Evolutionary conservation across 2,329 filamentous ascomycete genomes (phyloP).

Genomic region (Aureobasidium zeae): DNA sequence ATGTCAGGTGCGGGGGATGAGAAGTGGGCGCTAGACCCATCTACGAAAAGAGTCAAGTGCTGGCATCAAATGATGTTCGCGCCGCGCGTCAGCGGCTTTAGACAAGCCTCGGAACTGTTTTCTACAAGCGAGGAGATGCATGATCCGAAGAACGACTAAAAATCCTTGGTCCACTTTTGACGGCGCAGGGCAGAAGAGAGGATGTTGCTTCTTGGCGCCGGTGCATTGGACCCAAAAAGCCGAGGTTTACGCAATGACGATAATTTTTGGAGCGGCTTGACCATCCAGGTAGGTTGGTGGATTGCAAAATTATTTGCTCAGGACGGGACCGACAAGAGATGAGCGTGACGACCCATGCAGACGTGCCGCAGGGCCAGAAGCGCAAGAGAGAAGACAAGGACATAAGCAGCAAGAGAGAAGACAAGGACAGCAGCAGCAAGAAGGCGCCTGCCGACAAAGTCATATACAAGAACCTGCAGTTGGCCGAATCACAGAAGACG

Average conservation of each 20-base stretch:
- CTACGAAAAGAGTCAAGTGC: too few species aligned
- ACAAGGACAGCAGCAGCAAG: not conserved
- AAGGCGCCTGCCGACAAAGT: not conserved
- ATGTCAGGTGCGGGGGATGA: too few species aligned
- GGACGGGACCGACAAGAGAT: not conserved
- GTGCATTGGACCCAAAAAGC: too few species aligned
- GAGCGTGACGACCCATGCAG: not conserved
- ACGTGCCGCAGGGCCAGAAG: conserved; percentile 12
- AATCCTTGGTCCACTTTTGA: too few species aligned
- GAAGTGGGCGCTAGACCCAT: too few species aligned
- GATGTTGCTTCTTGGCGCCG: too few species aligned
- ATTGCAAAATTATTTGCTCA: not conserved
- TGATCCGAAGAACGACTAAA: too few species aligned
- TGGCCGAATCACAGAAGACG: not conserved
- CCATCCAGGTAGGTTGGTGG: conserved; percentile 7
- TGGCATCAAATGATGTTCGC: too few species aligned
- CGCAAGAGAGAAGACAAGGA: conserved; percentile 14
- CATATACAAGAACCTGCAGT: conserved; percentile 11
- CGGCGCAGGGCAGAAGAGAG: too few species aligned
- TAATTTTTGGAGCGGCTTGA: not conserved
- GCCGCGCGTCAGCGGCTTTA: too few species aligned
- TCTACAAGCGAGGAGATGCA: too few species aligned
- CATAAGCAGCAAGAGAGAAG: not conserved
- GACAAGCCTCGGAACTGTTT: too few species aligned
- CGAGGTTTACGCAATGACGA: conserved; percentile 3